Percentiles rank a stretch among this genome's conserved stretches.
phyloP scores from a whole-genome alignment of 306 rosid species.

The Cajanus cajan region DNA sequence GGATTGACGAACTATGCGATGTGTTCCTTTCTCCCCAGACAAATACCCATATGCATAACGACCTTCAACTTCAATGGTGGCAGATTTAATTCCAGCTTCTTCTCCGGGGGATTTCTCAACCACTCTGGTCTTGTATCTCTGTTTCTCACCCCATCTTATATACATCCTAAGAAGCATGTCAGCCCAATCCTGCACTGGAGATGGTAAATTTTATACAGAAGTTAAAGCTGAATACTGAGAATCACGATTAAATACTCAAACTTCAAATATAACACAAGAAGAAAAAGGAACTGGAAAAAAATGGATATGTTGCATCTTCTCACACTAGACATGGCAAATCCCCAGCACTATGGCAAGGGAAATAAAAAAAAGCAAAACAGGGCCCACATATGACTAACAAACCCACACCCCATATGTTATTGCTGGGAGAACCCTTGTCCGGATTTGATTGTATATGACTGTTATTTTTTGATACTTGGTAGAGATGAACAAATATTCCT shows the following conservation, averaged over 20 bases:
- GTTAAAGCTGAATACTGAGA: constrained; percentile 34
- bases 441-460: constrained; percentile 8
- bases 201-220: constrained; percentile 43
- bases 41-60: constrained; percentile 94
- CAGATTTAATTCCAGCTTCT: constrained; percentile 97
- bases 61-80: constrained; percentile 92
- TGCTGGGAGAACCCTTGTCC: background rate
- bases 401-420: background rate
- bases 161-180: constrained; percentile 99
- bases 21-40: constrained; percentile 98
- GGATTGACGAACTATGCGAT: constrained; percentile 89
- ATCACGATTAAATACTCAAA: constrained; percentile 34
- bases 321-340: background rate
- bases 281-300: constrained; percentile 1
- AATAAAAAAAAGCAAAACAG: constrained; percentile 12
- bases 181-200: constrained; percentile 98
- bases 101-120: constrained; percentile 92
- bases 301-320: background rate
- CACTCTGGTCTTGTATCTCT: constrained; percentile 81
- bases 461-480: constrained; percentile 6
- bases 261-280: constrained; percentile 14
- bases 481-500: constrained; percentile 12
- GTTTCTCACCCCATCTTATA: constrained; percentile 93
- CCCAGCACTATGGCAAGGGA: background rate
- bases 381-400: constrained; percentile 1